Conservation (phyloP, 2,329 filamentous ascomycete species). For the Colletotrichum sublineola region DNA sequence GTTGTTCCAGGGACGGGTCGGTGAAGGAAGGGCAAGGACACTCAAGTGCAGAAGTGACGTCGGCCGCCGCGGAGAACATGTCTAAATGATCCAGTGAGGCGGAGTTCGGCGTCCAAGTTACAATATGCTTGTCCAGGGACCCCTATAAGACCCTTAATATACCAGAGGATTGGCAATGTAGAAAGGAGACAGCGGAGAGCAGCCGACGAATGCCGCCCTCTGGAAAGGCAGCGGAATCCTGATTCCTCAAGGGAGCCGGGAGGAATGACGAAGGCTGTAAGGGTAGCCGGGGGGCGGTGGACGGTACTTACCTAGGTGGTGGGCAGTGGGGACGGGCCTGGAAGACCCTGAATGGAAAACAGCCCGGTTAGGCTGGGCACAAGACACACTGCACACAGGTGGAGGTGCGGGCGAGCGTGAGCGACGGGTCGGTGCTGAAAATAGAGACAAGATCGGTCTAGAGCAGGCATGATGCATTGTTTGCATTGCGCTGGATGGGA, state of each 20-base stretch:
- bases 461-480: constrained; percentile 35
- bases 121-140: constrained; percentile 1
- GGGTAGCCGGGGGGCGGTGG: neutral
- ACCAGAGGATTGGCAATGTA: constrained; percentile 1
- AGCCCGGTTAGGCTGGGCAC: constrained; percentile 20
- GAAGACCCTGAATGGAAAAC: constrained; percentile 35
- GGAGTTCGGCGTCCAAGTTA: constrained; percentile 11
- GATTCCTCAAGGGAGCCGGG: constrained; percentile 17
- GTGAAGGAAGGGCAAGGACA: constrained; percentile 14
- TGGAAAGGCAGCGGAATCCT: constrained; percentile 34
- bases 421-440: constrained; percentile 36
- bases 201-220: constrained; percentile 27
- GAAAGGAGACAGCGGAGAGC: constrained; percentile 5
- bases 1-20: neutral
- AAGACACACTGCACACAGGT: neutral
- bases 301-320: neutral
- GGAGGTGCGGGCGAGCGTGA: constrained; percentile 25
- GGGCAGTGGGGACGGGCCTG: constrained; percentile 26
- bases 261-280: constrained; percentile 35
- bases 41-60: constrained; percentile 33
- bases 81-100: constrained; percentile 23
- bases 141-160: constrained; percentile 15
- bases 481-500: no score
- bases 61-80: constrained; percentile 24
- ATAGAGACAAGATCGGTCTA: constrained; percentile 38